Evolutionary conservation across 1,139 yeast genomes (phyloP).

Genomic region (Eremothecium sinecaudum): DNA sequence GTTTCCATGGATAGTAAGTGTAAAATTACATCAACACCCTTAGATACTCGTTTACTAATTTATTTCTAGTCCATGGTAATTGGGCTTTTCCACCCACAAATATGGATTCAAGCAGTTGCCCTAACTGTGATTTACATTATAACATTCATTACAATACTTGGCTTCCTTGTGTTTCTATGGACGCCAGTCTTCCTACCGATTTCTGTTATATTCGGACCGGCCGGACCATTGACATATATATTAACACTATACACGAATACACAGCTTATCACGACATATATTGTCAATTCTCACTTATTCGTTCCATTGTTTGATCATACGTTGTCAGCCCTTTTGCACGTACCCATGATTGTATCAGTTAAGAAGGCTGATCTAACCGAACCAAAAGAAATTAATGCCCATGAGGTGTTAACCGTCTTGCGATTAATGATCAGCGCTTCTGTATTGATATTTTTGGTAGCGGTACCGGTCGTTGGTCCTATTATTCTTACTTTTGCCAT

Average conservation of each 20-base stretch:
- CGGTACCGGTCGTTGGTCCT: conserved; percentile 3
- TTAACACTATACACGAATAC: conserved; percentile 3
- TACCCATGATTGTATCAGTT: not conserved
- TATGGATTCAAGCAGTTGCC: conserved; percentile 2
- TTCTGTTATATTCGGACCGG: conserved; percentile 5
- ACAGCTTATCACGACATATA: conserved; percentile 3
- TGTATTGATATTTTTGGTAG: conserved; percentile 1
- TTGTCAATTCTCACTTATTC: conserved; percentile 2
- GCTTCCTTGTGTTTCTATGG: conserved; percentile 1
- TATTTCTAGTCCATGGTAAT: conserved; percentile 1
- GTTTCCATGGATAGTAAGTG: conserved; percentile 3
- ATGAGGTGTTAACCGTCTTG: conserved; percentile 1
- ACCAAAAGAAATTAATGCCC: not conserved
- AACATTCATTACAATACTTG: conserved; percentile 1
- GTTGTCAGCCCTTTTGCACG: not conserved
- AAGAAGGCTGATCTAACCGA: not conserved
- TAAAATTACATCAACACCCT: not conserved
- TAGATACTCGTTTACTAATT: not conserved
- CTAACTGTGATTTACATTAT: not conserved
- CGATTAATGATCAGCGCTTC: not conserved
- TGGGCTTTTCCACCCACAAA: conserved; percentile 1
- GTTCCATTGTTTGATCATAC: conserved; percentile 2
- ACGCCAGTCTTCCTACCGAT: conserved; percentile 5
- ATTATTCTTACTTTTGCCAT: conserved; percentile 1
- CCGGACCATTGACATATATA: conserved; percentile 2